Base-by-base conservation (phyloP, 352 stramenopile genomes). In the Phytopythium sindhum region DNA sequence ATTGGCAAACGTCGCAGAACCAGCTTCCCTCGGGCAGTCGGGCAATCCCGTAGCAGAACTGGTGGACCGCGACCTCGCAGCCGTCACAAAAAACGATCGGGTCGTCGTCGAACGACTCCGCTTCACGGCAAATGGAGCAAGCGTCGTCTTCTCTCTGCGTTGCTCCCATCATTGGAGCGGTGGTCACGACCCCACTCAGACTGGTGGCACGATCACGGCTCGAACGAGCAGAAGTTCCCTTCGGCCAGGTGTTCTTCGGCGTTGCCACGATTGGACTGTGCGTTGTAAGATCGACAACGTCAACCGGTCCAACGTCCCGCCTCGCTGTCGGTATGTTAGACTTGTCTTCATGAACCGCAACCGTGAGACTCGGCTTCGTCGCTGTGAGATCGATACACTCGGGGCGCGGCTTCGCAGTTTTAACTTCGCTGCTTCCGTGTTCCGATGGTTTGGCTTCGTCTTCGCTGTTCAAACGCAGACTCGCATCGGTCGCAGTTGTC, bases 41-140 rank as follows among this genome's bases (percentile, higher is more conserved):
- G 9, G 67, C 67, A 12, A 97, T 80, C 6, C 86, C 88, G 56
- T 97, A 97, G 72, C 91, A 97, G 61, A 88, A 89, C 67, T 97
- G 90, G 70, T 97, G 91, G 4, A 97, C 86, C 5, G 81, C 75
- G 23, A 93, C 72, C 63, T 96, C 76, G 57, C 91, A 97, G 7
- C 87, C 87, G 53, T 96, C 91, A 55, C 91, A 97, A 66, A 95
- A 96, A 4, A 97, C 75, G 55, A 97, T 97, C 45, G 79, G 80
- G 60, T 97, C 91, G 44, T 93, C 84, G n/a, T 95, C 88, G 57
- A 82, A 91, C 5, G 82, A 90, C 57, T 97, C 86, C 37, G 76
- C 74, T 41, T 95, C 84, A 7, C 76, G 72, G 66, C 91, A 97
- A 57, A 97, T 67, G 0, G 84, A 74, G 64, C 91, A 97, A 35